phyloP scores from a whole-genome alignment of 78 protist species.

The Dictyostelium brefeldianum region DNA sequence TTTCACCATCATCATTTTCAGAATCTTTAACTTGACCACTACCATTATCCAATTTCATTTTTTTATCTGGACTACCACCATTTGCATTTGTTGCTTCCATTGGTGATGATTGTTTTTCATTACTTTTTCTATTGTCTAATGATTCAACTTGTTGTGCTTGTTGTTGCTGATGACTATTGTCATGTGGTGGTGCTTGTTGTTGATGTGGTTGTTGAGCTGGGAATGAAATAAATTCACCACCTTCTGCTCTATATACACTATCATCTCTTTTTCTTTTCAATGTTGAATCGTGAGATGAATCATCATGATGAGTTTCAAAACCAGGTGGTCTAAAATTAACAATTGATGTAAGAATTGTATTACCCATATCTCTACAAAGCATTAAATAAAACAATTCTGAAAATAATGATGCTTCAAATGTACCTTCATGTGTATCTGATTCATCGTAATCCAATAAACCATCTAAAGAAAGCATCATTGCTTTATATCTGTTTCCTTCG shows the following conservation, averaged over 20 bases:
- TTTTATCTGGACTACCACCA: background rate
- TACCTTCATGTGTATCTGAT: constrained; percentile 59
- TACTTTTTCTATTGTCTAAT: constrained; percentile 1
- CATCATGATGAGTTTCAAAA: background rate
- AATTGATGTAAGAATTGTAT: constrained; percentile 11
- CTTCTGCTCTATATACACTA: background rate
- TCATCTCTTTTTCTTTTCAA: constrained; percentile 28
- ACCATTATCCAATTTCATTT: background rate
- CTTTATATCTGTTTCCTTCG: constrained; percentile 25
- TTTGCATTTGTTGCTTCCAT: background rate
- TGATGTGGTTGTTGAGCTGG: background rate
- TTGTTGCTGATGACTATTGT: background rate
- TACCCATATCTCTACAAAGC: constrained; percentile 56
- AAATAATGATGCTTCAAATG: constrained; percentile 56
- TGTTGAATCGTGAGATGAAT: background rate
- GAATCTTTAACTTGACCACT: background rate
- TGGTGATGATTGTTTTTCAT: background rate
- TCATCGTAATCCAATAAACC: constrained; percentile 71
- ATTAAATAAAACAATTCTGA: constrained; percentile 54
- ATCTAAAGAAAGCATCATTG: constrained; percentile 53
- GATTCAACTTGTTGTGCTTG: background rate
- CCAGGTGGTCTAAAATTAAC: constrained; percentile 34
- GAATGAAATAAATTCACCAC: background rate
- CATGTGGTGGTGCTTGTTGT: background rate
- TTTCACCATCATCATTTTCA: too few species aligned